Conservation (phyloP, 2,329 filamentous ascomycete species). For the Parastagonospora nodorum region DNA sequence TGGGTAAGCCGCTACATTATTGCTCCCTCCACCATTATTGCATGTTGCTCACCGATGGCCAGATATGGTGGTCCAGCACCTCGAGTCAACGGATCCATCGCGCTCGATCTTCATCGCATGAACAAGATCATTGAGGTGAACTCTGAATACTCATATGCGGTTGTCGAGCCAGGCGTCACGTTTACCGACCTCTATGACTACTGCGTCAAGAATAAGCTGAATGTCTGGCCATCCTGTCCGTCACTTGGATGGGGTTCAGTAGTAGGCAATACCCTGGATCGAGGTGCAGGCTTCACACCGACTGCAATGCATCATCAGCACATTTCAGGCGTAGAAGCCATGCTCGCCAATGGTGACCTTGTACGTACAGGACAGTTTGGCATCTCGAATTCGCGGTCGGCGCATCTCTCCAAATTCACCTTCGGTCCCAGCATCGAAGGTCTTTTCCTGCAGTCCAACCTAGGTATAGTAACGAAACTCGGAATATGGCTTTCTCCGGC, state of each 20-base stretch:
- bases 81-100: conserved; percentile 44
- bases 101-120: conserved; percentile 48
- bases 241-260: conserved; percentile 44
- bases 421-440: conserved; percentile 48
- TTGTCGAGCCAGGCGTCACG: conserved; percentile 48
- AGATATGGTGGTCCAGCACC: conserved; percentile 40
- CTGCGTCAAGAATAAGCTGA: conserved; percentile 34
- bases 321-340: conserved; percentile 46
- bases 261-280: conserved; percentile 47
- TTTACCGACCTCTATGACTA: conserved; percentile 40
- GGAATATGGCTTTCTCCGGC: conserved; percentile 41
- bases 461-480: conserved; percentile 56
- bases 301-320: conserved; percentile 45
- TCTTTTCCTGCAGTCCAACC: conserved; percentile 58
- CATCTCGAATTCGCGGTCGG: conserved; percentile 49
- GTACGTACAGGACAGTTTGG: conserved; percentile 48
- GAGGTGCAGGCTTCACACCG: conserved; percentile 50
- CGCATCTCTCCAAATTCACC: conserved; percentile 44
- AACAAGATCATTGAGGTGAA: conserved; percentile 53
- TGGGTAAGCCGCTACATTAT: conserved; percentile 32
- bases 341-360: conserved; percentile 41
- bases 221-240: conserved; percentile 41
- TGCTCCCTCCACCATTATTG: not conserved
- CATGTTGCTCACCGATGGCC: not conserved
- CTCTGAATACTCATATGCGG: conserved; percentile 51